Base-by-base conservation (phyloP, 768 basidiomycete genomes). In the Tulasnella sp. region DNA sequence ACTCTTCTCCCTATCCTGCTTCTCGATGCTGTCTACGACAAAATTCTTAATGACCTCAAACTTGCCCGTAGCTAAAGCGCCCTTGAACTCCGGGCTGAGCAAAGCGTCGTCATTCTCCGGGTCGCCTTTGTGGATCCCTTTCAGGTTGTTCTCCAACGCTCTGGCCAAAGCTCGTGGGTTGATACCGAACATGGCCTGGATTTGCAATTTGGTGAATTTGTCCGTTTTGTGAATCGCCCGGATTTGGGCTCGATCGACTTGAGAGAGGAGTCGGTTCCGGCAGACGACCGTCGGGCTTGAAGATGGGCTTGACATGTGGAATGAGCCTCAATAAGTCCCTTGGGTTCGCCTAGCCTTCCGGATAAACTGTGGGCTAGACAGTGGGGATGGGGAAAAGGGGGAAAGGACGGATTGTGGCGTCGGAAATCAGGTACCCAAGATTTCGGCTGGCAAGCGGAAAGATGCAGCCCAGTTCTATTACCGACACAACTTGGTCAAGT, bases 201-300 rank as follows among this genome's bases (percentile, higher is more conserved):
- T 73, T 36, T 73, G 72, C n/a, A 44, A 24, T n/a, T 44, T 44
- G 42, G 36, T 44, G 42, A 73, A 44, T 36, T 44, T 44, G n/a
- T 58, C 31, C 56, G 56, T 58, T 31, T 27, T 58, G n/a, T 73
- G n/a, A 9, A 73, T 44, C 24, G 72, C 36, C 42, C 38, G 42
- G 31, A 38, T 73, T 73, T 73, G 72, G 24, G 72, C 72, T 38
- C 38, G 42, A 36, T 73, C 72, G 36, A 44, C 72, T 24, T 73
- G 72, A 24, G 72, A 73, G 72, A 73, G 72, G 12, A 39, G 5
- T 9, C 72, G 72, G 36, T 73, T 44, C 12, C 72, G 24, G 72
- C 36, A 73, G 72, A 44, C 72, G 72, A 73, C 72, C 7, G 72
- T 73, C 34, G 38, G 38, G 19, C 24, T 36, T 10, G 72, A 73